These are phyloP conservation scores for Hordeum marinum DNA, from an alignment of 176 grass and related monocot species.

Conservation along the genomic window DNA sequence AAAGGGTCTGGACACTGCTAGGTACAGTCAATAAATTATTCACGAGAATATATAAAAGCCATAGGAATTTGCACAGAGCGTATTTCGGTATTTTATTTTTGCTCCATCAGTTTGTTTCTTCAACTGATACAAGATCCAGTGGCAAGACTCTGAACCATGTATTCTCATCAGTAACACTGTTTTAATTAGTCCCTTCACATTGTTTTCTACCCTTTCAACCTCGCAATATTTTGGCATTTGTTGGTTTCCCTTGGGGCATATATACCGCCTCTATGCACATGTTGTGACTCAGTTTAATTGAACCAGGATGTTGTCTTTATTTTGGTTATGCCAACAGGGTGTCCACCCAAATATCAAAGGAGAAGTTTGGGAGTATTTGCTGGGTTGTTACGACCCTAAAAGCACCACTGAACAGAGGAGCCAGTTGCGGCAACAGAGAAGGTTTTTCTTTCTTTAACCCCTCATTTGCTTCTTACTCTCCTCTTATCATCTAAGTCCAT, in stretches of 20 bases:
- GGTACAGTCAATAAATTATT: neutral
- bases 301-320: neutral
- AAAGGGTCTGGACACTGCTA: neutral
- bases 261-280: too few relatives aligned
- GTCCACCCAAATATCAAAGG: conserved; percentile 87
- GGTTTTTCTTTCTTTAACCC: conserved; percentile 34
- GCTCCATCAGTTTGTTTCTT: neutral
- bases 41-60: neutral
- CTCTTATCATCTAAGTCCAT: conserved; percentile 5
- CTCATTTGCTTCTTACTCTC: neutral
- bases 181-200: too few relatives aligned
- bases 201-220: too few relatives aligned
- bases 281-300: neutral
- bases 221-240: too few relatives aligned
- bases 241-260: too few relatives aligned
- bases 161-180: neutral
- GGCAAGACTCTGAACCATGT: neutral
- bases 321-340: conserved; percentile 53
- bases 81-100: neutral
- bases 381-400: conserved; percentile 93
- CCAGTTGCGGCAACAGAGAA: conserved; percentile 62
- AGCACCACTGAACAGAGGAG: conserved; percentile 72
- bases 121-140: neutral
- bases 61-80: neutral
- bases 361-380: conserved; percentile 94